A percentile compares a stretch with the other conserved stretches of the same genome.
Evolutionary conservation across 2,329 filamentous ascomycete genomes (phyloP).

Genomic region (Hyphodiscus sp.): DNA sequence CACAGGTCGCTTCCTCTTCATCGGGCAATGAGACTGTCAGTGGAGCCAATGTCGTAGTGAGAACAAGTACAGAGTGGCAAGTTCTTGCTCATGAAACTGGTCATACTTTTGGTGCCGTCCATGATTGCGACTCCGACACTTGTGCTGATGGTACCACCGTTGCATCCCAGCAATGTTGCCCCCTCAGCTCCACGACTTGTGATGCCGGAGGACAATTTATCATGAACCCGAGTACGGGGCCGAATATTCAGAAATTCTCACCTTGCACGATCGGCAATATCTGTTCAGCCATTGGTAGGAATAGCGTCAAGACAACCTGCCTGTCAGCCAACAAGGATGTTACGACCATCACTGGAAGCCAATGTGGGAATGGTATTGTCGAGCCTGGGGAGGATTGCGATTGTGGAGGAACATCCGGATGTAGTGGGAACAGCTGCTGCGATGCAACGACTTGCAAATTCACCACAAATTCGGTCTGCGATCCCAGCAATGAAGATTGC

Average conservation of each 20-base stretch:
- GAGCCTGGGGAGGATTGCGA: conserved; percentile 93
- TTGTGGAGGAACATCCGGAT: conserved; percentile 72
- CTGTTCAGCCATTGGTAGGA: conserved; percentile 74
- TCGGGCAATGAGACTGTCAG: conserved; percentile 64
- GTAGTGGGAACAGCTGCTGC: conserved; percentile 74
- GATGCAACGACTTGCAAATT: conserved; percentile 83
- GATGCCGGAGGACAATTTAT: conserved; percentile 75
- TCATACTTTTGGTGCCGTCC: conserved; percentile 92
- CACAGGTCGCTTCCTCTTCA: conserved; percentile 46
- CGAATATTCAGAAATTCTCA: conserved; percentile 72
- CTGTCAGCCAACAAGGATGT: conserved; percentile 82
- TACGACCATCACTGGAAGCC: conserved; percentile 70
- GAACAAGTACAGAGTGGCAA: conserved; percentile 83
- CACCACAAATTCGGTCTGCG: conserved; percentile 64
- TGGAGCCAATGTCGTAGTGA: conserved; percentile 83
- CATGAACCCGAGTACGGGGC: conserved; percentile 88
- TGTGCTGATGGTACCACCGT: conserved; percentile 58
- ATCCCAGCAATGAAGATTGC: conserved; percentile 76
- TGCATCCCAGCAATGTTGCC: conserved; percentile 68
- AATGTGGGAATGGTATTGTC: conserved; percentile 96
- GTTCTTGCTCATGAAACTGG: conserved; percentile 92
- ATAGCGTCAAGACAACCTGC: conserved; percentile 70
- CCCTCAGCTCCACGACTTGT: conserved; percentile 60
- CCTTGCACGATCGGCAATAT: conserved; percentile 89
- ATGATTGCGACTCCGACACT: conserved; percentile 71